Evolutionary conservation across 1,139 yeast genomes (phyloP), one percentile per base, ranked within the genome.

Genomic region (Blastobotrys niveus): DNA sequence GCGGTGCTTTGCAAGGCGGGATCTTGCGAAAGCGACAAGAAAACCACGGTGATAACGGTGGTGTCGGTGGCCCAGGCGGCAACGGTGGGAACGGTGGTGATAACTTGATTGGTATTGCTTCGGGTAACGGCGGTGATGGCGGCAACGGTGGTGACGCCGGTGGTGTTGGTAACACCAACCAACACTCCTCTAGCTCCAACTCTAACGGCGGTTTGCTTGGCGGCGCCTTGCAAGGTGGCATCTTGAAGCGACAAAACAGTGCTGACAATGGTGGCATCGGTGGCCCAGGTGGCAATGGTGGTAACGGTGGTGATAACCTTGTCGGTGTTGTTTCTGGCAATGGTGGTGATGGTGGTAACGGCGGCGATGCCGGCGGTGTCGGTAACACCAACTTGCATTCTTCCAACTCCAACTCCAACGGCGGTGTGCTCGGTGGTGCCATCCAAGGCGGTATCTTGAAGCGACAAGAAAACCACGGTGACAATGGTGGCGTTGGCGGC

Each of bases 211-310:
- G 38, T 21, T 21, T 34, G 15, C 20, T 34, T 17, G 38, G 19
- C 17, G 17, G 22, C 27, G 2, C 17, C 17, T 5, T 34, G 6
- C 17, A 17, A 9, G 38, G 27, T 21, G 15, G 15, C 8, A 12
- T 34, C 17, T 34, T 34, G 27, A n/a, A n/a, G n/a, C 20, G 22
- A 18, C 38, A 27, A 34, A 27, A 26, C 18, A 18, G 27, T 21
- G 38, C 27, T 34, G 38, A 34, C 38, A 34, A 34, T 12, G 38
- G 38, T 34, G 38, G 38, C 22, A 27, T 34, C 17, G 38, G 38
- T 21, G 38, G 38, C 18, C 17, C 20, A 15, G 38, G 38, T 18
- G 38, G 38, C 10, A 17, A 22, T 17, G 38, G n/a, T n/a, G n/a
- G n/a, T n/a, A n/a, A n/a, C n/a, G 38, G 38, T 19, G 38, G 38